phyloP scores from a whole-genome alignment of 176 grass and related monocot species.

The Saccharum spontaneum region DNA sequence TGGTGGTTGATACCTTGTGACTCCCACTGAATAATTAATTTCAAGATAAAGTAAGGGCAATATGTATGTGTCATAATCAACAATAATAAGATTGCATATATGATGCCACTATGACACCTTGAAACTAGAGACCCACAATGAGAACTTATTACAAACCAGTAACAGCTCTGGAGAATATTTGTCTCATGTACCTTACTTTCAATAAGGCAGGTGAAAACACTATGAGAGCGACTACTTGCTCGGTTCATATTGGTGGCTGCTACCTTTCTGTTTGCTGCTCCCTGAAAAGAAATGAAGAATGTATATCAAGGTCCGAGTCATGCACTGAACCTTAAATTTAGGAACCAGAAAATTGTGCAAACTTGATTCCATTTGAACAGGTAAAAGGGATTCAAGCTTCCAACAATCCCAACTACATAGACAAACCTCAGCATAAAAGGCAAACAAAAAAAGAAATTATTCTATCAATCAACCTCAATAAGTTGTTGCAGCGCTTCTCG shows the following conservation, averaged over 20 bases:
- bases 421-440: neutral
- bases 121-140: neutral
- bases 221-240: conserved; percentile 97
- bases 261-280: conserved; percentile 93
- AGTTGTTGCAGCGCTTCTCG: conserved; percentile 95
- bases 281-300: conserved; percentile 52
- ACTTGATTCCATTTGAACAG: neutral
- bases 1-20: conserved; percentile 90
- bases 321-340: conserved; percentile 18
- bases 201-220: conserved; percentile 95
- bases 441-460: neutral
- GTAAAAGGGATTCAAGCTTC: neutral
- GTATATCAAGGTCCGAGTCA: neutral
- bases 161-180: conserved; percentile 19
- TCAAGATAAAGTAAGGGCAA: conserved; percentile 11
- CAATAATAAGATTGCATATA: conserved; percentile 21
- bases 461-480: conserved; percentile 12
- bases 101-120: neutral
- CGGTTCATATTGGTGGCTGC: conserved; percentile 98
- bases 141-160: conserved; percentile 23
- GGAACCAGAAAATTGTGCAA: neutral
- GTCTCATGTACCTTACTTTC: conserved; percentile 83
- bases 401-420: neutral
- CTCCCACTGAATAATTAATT: conserved; percentile 81
- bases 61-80: neutral